Evolutionary conservation across 768 basidiomycete genomes (phyloP), one percentile per base, ranked within the genome.

Genomic region (Astraeus odoratus): DNA sequence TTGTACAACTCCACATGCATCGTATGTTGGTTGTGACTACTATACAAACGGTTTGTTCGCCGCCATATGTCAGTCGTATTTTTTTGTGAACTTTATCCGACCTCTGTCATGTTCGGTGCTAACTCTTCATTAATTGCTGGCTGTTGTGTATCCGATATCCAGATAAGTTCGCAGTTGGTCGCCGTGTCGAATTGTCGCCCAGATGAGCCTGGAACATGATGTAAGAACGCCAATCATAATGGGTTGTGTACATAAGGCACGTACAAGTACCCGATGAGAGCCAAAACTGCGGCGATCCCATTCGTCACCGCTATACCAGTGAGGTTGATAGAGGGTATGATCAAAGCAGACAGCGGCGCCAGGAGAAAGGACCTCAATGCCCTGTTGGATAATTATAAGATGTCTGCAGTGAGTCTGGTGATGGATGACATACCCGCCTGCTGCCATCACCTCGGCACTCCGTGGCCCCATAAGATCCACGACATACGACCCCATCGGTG

Each of bases 361-460:
- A 58, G 30, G 5, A 61, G 42, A 24, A 63, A 26, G 1, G 57
- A 60, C 34, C 61, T 55, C 39, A 63, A 35, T 1, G 56, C 56
- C 6, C 58, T 58, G 29, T 19, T 29, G 10, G 15, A 26, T 30
- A 26, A 16, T 20, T 29, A 23, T 39, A 5, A 23, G 10, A 1
- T 15, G 22, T n/a, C 5, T 30, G 39, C n/a, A 3, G 27, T 20
- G 3, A 31, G 25, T 16, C 12, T 3, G 5, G 26, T 4, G 15
- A 9, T 3, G 12, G 23, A 5, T 5, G 35, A 68, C 76, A 25
- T 43, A 83, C 84, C 61, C 64, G 43, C 65, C 67, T 0, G 76
- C 80, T 4, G 80, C 83, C 60, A 73, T 69, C n/a, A 71, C 68
- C 54, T 86, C 82, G 3, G 83, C 80, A 50, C 83, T 83, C 18